These are phyloP conservation scores for Podila horticola DNA, from an alignment of 192 early-diverging fungal species.

Conservation along the genomic window DNA sequence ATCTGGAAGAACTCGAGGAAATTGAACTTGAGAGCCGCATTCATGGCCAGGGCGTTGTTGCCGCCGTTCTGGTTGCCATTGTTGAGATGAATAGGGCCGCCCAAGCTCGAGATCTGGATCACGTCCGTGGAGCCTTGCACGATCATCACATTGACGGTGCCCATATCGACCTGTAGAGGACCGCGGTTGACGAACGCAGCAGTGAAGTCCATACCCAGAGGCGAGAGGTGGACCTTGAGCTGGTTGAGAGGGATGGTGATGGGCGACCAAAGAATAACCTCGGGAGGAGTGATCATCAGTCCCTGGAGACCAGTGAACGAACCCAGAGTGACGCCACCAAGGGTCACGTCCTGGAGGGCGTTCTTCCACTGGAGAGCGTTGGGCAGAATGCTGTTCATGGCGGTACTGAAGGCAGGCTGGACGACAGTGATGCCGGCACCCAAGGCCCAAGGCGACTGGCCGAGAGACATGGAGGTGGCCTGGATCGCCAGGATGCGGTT, in stretches of 20 bases:
- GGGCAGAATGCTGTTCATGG: constrained; percentile 11
- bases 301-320: constrained; percentile 17
- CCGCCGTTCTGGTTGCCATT: constrained; percentile 19
- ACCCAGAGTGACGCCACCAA: constrained; percentile 21
- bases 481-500: constrained; percentile 17
- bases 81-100: constrained; percentile 23
- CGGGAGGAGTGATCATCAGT: constrained; percentile 9
- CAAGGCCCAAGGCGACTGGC: constrained; percentile 8
- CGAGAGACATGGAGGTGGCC: constrained; percentile 12
- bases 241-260: not conserved
- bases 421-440: constrained; percentile 11
- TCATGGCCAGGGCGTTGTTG: constrained; percentile 14
- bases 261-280: constrained; percentile 11
- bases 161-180: constrained; percentile 21
- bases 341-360: constrained; percentile 25
- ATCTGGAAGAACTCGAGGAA: constrained; percentile 28
- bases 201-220: constrained; percentile 18
- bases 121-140: constrained; percentile 13
- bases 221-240: constrained; percentile 10
- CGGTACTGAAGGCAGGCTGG: constrained; percentile 3
- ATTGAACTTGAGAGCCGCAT: constrained; percentile 30
- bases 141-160: constrained; percentile 19
- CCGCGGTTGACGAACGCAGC: constrained; percentile 17
- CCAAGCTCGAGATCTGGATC: constrained; percentile 21
- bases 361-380: constrained; percentile 23